These are phyloP conservation scores for Hygrophila difformis DNA, from an alignment of 257 asterid genomes.

Conservation along the genomic window DNA sequence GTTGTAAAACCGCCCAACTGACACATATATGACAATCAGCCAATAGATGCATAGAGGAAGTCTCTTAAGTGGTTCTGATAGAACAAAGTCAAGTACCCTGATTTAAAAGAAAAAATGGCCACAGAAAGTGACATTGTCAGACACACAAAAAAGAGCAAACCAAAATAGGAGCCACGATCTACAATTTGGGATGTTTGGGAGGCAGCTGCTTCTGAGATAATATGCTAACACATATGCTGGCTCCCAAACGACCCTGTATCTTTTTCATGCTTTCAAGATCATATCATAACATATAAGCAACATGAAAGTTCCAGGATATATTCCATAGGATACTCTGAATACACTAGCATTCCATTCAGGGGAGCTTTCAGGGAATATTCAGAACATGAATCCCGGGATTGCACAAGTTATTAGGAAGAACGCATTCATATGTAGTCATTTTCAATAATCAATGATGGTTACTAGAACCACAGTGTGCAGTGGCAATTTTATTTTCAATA, in stretches of 20 bases:
- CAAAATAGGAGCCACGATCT: constrained; percentile 9
- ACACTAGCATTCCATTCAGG: too few relatives aligned
- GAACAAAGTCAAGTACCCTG: constrained; percentile 76
- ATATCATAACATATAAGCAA: too few relatives aligned
- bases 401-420: constrained; percentile 5
- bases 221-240: too few relatives aligned
- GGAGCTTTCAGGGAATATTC: constrained; percentile 6
- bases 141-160: background rate
- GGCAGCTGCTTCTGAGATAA: too few relatives aligned
- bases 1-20: constrained; percentile 64
- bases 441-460: background rate
- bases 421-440: background rate
- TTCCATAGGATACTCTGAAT: too few relatives aligned
- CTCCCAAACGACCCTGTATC: too few relatives aligned
- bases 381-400: constrained; percentile 7
- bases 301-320: too few relatives aligned
- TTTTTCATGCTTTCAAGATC: too few relatives aligned
- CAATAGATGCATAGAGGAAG: constrained; percentile 69
- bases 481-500: background rate
- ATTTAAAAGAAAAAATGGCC: constrained; percentile 12
- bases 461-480: background rate
- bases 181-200: too few relatives aligned
- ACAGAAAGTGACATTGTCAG: constrained; percentile 6
- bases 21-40: constrained; percentile 57
- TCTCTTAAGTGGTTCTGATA: constrained; percentile 76